Conservation (phyloP, 2,329 filamentous ascomycete genomes). For the Penicillium rolfsii region DNA sequence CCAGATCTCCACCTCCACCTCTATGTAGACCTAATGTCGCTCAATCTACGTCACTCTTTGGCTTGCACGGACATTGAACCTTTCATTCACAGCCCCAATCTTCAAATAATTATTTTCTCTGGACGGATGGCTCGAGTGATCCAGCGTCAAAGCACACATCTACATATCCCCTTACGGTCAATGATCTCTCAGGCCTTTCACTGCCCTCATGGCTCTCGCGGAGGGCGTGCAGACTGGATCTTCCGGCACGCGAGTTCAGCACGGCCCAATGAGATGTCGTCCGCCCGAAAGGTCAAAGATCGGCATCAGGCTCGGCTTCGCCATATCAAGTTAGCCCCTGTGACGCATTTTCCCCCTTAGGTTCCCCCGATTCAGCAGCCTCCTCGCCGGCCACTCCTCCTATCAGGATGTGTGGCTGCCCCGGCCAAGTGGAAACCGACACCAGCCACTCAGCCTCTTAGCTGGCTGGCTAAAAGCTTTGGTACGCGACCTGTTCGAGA, state of each 20-base stretch:
- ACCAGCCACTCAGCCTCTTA: not conserved
- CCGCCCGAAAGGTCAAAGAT: slow-evolving; percentile 2
- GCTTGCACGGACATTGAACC: not conserved
- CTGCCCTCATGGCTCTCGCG: not conserved
- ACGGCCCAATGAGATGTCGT: slow-evolving; percentile 3
- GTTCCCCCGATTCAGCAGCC: slow-evolving; percentile 6
- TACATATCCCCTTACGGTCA: not conserved
- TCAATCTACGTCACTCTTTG: not conserved
- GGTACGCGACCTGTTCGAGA: not conserved
- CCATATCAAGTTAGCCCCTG: slow-evolving; percentile 22
- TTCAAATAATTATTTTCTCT: not conserved
- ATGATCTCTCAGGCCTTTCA: not conserved
- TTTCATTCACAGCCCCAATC: not conserved
- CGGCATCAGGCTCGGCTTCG: slow-evolving; percentile 19
- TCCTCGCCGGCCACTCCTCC: slow-evolving; percentile 21
- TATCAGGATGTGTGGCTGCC: slow-evolving; percentile 12
- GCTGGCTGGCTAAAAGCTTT: not conserved
- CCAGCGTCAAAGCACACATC: not conserved
- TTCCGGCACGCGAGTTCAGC: slow-evolving; percentile 18
- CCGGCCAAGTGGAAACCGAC: not conserved
- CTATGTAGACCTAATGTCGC: not conserved
- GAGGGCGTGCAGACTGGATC: not conserved
- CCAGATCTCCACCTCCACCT: not conserved
- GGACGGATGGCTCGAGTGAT: not conserved
- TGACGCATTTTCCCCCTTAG: slow-evolving; percentile 5